Conservation (phyloP, 176 grass and related monocot genomes). For the Zea luxurians region DNA sequence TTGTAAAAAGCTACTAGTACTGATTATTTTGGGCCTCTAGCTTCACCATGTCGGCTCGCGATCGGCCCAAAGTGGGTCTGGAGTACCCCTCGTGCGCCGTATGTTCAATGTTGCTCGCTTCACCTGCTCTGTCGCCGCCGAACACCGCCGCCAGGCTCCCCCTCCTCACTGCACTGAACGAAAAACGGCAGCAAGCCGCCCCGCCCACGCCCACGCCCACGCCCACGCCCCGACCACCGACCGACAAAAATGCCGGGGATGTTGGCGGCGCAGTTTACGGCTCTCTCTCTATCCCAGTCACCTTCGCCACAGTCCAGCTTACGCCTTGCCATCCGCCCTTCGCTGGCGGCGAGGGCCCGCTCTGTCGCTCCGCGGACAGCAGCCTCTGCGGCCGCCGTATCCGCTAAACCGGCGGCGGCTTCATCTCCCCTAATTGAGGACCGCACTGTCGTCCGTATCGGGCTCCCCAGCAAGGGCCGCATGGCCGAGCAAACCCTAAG, state of each 20-base stretch:
- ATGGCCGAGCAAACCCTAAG: conserved; percentile 90
- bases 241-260: conserved; percentile 41
- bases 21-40: neutral
- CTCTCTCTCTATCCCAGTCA: conserved; percentile 1
- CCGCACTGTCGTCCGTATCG: conserved; percentile 68
- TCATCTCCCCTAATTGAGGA: conserved; percentile 27
- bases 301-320: neutral
- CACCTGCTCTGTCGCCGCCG: conserved; percentile 21
- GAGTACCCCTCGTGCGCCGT: neutral
- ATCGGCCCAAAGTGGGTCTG: neutral
- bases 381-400: conserved; percentile 31
- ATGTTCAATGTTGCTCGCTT: neutral
- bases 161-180: conserved; percentile 3
- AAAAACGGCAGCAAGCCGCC: conserved; percentile 4
- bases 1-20: neutral
- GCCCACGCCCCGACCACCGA: too few species aligned
- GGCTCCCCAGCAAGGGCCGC: conserved; percentile 89
- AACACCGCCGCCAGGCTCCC: conserved; percentile 7
- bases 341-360: neutral
- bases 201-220: too few species aligned
- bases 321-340: neutral
- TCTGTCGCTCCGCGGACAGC: conserved; percentile 1
- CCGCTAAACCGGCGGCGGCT: conserved; percentile 15
- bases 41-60: neutral
- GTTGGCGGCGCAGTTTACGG: conserved; percentile 10